phyloP scores from a whole-genome alignment of 768 basidiomycete genomes.

The Trametes maxima region DNA sequence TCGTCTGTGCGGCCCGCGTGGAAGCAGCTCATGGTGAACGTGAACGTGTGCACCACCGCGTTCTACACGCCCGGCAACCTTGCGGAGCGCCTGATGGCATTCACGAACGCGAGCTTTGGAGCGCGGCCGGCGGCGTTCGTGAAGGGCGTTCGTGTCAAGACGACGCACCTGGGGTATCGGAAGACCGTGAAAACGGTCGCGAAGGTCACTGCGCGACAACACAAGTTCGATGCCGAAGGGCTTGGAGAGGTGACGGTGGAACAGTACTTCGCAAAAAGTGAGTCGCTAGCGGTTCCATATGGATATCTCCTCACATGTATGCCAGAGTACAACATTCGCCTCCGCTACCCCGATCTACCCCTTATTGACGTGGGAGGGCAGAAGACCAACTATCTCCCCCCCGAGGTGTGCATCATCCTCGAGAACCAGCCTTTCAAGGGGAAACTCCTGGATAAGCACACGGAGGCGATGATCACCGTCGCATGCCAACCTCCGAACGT shows the following conservation, averaged over 20 bases:
- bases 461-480: slow-evolving; percentile 50
- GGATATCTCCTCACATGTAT: neutral
- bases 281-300: slow-evolving; percentile 16
- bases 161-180: slow-evolving; percentile 71
- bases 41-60: slow-evolving; percentile 53
- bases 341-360: slow-evolving; percentile 44
- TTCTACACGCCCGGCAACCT: slow-evolving; percentile 49
- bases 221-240: slow-evolving; percentile 45
- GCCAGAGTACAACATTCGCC: slow-evolving; percentile 45
- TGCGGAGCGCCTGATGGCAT: slow-evolving; percentile 44
- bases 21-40: slow-evolving; percentile 56
- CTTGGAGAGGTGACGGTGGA: slow-evolving; percentile 46
- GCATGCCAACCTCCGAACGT: slow-evolving; percentile 53
- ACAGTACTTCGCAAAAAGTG: slow-evolving; percentile 50
- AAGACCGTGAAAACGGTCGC: slow-evolving; percentile 67
- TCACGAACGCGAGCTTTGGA: slow-evolving; percentile 53
- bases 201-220: slow-evolving; percentile 40
- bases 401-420: slow-evolving; percentile 54
- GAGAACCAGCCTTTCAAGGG: slow-evolving; percentile 45
- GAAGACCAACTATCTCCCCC: slow-evolving; percentile 42
- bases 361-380: slow-evolving; percentile 54
- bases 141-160: slow-evolving; percentile 64
- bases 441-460: slow-evolving; percentile 59
- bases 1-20: slow-evolving; percentile 43
- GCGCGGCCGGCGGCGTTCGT: slow-evolving; percentile 64